These are phyloP conservation scores for Ogataea angusta DNA, from an alignment of 805 yeast species.

Conservation along the genomic window DNA sequence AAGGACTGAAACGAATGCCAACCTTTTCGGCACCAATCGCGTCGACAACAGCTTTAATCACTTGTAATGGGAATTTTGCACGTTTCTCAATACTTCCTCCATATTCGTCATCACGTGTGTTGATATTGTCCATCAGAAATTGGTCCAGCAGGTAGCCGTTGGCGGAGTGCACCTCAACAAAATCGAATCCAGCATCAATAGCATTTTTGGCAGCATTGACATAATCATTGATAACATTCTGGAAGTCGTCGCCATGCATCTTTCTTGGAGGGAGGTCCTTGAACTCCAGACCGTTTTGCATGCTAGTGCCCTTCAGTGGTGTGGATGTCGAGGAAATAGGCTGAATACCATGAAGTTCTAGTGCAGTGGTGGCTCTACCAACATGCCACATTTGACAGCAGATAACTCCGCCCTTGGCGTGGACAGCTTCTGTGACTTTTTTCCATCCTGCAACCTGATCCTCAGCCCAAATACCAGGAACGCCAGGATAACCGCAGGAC, in stretches of 20 bases:
- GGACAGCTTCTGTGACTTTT: conserved; percentile 43
- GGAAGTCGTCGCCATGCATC: conserved; percentile 36
- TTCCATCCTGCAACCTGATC: conserved; percentile 48
- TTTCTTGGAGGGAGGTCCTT: conserved; percentile 23
- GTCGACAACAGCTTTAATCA: conserved; percentile 47
- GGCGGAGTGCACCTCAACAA: conserved; percentile 41
- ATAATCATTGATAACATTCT: conserved; percentile 44
- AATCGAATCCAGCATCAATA: conserved; percentile 39
- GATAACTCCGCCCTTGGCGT: conserved; percentile 42
- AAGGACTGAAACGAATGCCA: conserved; percentile 51
- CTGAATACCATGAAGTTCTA: conserved; percentile 29
- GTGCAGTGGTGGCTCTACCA: conserved; percentile 38
- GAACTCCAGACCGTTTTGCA: conserved; percentile 3
- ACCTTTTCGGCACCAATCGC: conserved; percentile 51
- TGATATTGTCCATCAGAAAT: conserved; percentile 35
- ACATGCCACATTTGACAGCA: conserved; percentile 50
- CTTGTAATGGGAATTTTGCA: conserved; percentile 39
- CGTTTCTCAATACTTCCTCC: conserved; percentile 44
- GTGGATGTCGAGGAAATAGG: conserved; percentile 40
- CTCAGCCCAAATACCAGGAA: conserved; percentile 48
- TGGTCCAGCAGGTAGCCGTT: conserved; percentile 40
- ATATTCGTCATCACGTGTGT: conserved; percentile 41
- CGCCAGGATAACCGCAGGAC: conserved; percentile 40
- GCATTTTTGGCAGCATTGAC: conserved; percentile 42
- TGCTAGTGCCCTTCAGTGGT: conserved; percentile 30